These are phyloP conservation scores for Aspergillus heteromorphus DNA, from an alignment of 495 filamentous ascomycete genomes.

Conservation along the genomic window DNA sequence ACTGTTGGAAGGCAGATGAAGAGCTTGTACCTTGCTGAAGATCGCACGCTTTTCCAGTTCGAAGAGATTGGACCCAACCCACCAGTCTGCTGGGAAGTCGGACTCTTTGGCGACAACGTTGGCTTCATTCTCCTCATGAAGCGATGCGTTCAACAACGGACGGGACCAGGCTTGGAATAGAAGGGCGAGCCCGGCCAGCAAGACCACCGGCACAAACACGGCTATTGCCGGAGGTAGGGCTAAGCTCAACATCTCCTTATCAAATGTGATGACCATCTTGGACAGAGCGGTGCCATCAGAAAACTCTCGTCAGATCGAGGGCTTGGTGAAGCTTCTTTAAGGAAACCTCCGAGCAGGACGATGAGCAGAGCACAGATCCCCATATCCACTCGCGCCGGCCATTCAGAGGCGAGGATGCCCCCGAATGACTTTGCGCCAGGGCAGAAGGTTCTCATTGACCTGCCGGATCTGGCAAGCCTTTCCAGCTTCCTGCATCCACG, in stretches of 20 bases:
- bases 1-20: background rate
- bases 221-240: background rate
- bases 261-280: background rate
- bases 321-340: background rate
- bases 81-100: constrained; percentile 43
- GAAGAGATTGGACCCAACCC: constrained; percentile 36
- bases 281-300: background rate
- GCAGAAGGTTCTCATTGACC: background rate
- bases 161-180: constrained; percentile 7
- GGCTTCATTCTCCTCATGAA: background rate
- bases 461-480: constrained; percentile 15
- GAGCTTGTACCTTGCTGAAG: constrained; percentile 41
- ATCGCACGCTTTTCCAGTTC: constrained; percentile 49
- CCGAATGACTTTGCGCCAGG: background rate
- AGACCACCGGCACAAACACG: constrained; percentile 1
- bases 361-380: background rate
- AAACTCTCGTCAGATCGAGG: background rate
- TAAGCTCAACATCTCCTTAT: background rate
- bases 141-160: background rate
- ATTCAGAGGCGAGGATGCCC: background rate
- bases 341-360: background rate
- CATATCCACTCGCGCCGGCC: background rate
- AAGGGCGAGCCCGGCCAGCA: constrained; percentile 6
- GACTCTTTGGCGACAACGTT: constrained; percentile 30
- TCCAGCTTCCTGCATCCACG: constrained; percentile 1